phyloP scores from a whole-genome alignment of 2,329 filamentous ascomycete species.

The Setomelanomma holmii region DNA sequence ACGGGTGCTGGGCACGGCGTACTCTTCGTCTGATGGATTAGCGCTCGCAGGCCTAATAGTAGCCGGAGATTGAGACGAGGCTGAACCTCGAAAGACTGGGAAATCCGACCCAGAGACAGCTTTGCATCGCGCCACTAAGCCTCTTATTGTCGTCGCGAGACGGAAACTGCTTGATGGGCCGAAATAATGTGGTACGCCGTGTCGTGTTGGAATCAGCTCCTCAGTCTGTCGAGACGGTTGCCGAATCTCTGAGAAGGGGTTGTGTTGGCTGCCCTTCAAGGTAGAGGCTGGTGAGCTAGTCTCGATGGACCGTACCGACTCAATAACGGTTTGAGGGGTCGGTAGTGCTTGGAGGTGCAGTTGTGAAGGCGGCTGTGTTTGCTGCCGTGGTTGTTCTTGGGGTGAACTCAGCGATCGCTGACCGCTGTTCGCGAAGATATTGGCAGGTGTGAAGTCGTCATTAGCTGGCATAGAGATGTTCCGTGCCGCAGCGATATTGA shows the following conservation, averaged over 20 bases:
- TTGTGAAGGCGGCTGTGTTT: conserved; percentile 1
- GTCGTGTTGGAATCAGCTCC: conserved; percentile 24
- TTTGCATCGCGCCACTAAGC: conserved; percentile 30
- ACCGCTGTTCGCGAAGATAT: conserved; percentile 29
- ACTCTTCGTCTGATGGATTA: conserved; percentile 29
- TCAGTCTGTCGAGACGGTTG: conserved; percentile 16
- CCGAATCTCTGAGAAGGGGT: conserved; percentile 23
- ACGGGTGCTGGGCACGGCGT: conserved; percentile 11
- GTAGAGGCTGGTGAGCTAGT: conserved; percentile 14
- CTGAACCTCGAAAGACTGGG: conserved; percentile 7
- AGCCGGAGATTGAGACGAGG: conserved; percentile 8
- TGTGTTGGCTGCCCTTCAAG: conserved; percentile 16
- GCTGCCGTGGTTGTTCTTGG: not conserved
- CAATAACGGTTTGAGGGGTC: conserved; percentile 4
- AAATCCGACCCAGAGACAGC: conserved; percentile 17
- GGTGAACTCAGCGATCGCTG: conserved; percentile 5
- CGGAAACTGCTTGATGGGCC: conserved; percentile 36
- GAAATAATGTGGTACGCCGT: conserved; percentile 35
- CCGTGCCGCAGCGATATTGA: conserved; percentile 49
- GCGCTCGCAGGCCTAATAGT: conserved; percentile 18
- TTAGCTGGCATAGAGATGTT: conserved; percentile 47
- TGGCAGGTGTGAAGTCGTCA: conserved; percentile 34
- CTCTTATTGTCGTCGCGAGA: conserved; percentile 30
- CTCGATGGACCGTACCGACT: conserved; percentile 11
- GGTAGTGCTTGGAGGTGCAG: conserved; percentile 9